Evolutionary conservation across 169 alveolate species (phyloP), one percentile per base, ranked within the genome.

Genomic region (Babesia gibsoni): DNA sequence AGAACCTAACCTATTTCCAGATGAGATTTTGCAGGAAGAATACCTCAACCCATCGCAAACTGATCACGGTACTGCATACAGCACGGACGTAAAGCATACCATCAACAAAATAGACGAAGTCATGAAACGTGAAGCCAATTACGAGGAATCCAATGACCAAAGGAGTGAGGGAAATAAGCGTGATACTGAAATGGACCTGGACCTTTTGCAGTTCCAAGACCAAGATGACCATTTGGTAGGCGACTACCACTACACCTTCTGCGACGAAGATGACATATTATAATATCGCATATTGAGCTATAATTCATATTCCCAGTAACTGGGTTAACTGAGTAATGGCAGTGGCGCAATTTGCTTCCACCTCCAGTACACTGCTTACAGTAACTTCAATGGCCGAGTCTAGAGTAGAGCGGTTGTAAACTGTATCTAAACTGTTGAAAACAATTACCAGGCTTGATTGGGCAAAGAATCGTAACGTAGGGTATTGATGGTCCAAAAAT

Each of bases 231-330:
- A 35, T 0, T 53, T 52, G 12, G 77, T 42, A 9, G 86, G 74
- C 7, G 86, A 77, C 73, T 77, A 77, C 67, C n/a, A 42, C 37
- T 77, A 77, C 81, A 42, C 86, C 14, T 77, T 77, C 58, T 77
- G 86, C 54, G 86, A 77, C 2, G 86, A 77, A 32, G 86, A 77
- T 42, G 67, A 66, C 48, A 66, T 43, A 6, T 52, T 49, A 1
- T 72, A 54, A 58, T 59, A 54, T 14, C 58, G 59, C 37, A 43
- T 29, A 0, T 42, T 23, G 46, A 20, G 4, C 30, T 4, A 4
- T 43, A 39, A 16, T 10, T 22, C 14, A 43, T 7, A 61, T 45
- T 1, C 46, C 46, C 16, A 61, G 46, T 20, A 61, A 27, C 33
- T 48, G 7, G 18, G 9, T 12, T 27, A 61, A 22, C 25, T 58